A percentile compares a stretch with the other conserved stretches of the same genome.
Evolutionary conservation across 805 yeast species (phyloP).

Genomic region (Hanseniaspora lindneri): DNA sequence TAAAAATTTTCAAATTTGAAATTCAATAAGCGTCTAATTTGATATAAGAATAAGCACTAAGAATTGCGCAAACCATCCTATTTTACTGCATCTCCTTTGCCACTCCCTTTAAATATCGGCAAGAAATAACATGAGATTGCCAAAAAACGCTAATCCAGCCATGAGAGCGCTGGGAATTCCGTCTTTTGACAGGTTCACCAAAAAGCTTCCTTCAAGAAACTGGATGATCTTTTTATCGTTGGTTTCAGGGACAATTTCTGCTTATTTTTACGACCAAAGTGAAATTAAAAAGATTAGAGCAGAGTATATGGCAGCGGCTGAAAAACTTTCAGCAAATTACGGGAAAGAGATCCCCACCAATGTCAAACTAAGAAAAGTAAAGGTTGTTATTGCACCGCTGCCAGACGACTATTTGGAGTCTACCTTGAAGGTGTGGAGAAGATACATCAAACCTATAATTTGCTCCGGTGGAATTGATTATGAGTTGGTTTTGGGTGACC

Average conservation of each 20-base stretch:
- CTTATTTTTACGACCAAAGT: slow-evolving; percentile 63
- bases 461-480: slow-evolving; percentile 77
- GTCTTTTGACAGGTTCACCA: slow-evolving; percentile 29
- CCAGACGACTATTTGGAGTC: slow-evolving; percentile 81
- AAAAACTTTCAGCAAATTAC: slow-evolving; percentile 30
- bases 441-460: slow-evolving; percentile 73
- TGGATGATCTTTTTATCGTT: slow-evolving; percentile 85
- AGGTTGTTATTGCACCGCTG: slow-evolving; percentile 88
- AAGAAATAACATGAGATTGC: slow-evolving; percentile 5
- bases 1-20: too few species aligned
- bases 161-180: slow-evolving; percentile 77
- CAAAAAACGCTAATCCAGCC: slow-evolving; percentile 49
- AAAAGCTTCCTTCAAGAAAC: slow-evolving; percentile 72
- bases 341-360: slow-evolving; percentile 37
- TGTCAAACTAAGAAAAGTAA: slow-evolving; percentile 58
- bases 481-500: slow-evolving; percentile 59
- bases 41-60: too few species aligned
- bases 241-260: slow-evolving; percentile 55
- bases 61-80: too few species aligned
- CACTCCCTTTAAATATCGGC: too few species aligned
- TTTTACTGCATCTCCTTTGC: too few species aligned
- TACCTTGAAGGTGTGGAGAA: slow-evolving; percentile 59
- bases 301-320: slow-evolving; percentile 42
- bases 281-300: slow-evolving; percentile 56
- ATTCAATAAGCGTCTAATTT: too few species aligned